phyloP scores from a whole-genome alignment of 208 protist species.

The Trypanosoma cruzi region DNA sequence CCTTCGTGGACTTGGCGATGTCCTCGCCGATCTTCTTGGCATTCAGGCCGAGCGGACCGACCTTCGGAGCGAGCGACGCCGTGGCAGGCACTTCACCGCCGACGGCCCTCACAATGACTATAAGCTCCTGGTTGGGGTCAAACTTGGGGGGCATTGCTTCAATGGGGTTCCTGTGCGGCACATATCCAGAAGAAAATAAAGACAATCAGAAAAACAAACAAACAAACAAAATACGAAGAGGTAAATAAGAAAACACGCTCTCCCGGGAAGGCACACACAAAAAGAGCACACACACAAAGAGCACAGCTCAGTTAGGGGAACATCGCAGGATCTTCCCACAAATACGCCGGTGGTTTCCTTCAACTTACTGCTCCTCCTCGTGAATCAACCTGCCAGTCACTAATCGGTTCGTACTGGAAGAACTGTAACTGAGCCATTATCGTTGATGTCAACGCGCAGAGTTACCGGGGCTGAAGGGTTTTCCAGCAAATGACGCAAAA shows the following conservation, averaged over 20 bases:
- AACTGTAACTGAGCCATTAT: slow-evolving; percentile 21
- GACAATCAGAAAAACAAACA: too few species aligned
- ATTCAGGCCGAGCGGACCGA: slow-evolving; percentile 99
- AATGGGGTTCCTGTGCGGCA: background rate
- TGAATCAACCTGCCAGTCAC: too few species aligned
- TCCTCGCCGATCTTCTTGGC: slow-evolving; percentile 99
- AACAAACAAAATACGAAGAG: slow-evolving; percentile 6
- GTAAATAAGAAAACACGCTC: slow-evolving; percentile 10
- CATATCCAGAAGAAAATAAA: too few species aligned
- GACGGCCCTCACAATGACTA: slow-evolving; percentile 96
- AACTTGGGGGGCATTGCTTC: slow-evolving; percentile 98
- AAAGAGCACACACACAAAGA: slow-evolving; percentile 17
- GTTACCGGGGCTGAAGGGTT: background rate
- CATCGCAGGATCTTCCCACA: slow-evolving; percentile 8
- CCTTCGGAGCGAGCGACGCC: slow-evolving; percentile 98
- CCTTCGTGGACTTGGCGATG: slow-evolving; percentile 98
- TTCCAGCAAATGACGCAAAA: slow-evolving; percentile 11
- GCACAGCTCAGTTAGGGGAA: too few species aligned
- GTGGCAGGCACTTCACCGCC: slow-evolving; percentile 98
- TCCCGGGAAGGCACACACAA: too few species aligned
- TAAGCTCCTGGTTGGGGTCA: slow-evolving; percentile 96
- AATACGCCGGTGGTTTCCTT: slow-evolving; percentile 31
- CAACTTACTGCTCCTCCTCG: too few species aligned
- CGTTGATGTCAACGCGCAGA: slow-evolving; percentile 20
- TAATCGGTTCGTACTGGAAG: slow-evolving; percentile 16